These are phyloP conservation scores for Knoxdaviesia proteae DNA, from an alignment of 2,329 filamentous ascomycete species.

Conservation along the genomic window DNA sequence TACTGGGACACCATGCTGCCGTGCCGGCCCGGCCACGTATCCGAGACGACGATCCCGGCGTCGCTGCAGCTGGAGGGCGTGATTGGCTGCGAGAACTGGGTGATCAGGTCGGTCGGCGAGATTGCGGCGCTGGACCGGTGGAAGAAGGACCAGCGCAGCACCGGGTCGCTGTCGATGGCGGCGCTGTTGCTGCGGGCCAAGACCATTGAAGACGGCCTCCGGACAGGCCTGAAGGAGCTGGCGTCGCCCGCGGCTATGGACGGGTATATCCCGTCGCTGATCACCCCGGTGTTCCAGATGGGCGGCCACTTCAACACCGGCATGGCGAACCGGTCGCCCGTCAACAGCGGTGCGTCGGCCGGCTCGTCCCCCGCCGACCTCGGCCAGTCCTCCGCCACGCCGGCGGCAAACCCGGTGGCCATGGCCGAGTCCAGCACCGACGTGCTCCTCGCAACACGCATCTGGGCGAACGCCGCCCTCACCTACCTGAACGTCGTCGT, in stretches of 20 bases:
- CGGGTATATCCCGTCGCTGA: no score
- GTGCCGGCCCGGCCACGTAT: slow-evolving; percentile 8
- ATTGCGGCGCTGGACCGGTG: slow-evolving; percentile 31
- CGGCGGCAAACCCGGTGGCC: no score
- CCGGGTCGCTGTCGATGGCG: slow-evolving; percentile 21
- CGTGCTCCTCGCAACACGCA: slow-evolving; percentile 11
- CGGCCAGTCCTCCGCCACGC: no score
- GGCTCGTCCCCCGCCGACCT: slow-evolving; percentile 3
- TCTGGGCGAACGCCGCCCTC: slow-evolving; percentile 27
- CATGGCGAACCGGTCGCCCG: no score
- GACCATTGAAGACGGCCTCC: slow-evolving; percentile 17
- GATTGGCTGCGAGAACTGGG: slow-evolving; percentile 36
- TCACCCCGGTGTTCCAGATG: neutral
- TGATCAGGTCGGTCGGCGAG: slow-evolving; percentile 29
- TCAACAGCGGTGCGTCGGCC: neutral
- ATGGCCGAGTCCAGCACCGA: no score
- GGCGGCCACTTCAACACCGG: neutral
- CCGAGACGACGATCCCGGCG: slow-evolving; percentile 5
- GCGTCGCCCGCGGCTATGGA: slow-evolving; percentile 1
- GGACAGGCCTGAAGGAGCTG: slow-evolving; percentile 11
- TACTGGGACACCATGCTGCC: slow-evolving; percentile 20
- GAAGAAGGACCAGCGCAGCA: slow-evolving; percentile 25
- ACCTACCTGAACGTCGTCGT: slow-evolving; percentile 27
- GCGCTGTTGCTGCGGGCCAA: slow-evolving; percentile 24
- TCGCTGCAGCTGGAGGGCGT: slow-evolving; percentile 26